phyloP scores from a whole-genome alignment of 192 early-diverging fungal species.

The Gryganskiella cystojenkinii region DNA sequence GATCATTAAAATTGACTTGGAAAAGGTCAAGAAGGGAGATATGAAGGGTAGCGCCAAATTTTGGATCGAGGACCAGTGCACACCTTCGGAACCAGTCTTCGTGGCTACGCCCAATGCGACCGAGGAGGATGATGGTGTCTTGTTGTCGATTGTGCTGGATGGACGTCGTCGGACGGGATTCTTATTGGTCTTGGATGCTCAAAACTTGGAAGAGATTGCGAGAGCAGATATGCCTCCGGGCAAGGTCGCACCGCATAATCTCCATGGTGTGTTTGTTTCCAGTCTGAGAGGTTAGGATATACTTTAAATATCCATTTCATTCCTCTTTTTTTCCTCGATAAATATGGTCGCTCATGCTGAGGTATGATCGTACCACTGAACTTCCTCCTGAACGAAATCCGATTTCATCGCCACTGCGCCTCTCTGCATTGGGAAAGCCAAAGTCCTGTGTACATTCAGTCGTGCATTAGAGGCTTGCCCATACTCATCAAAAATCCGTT shows the following conservation, averaged over 20 bases:
- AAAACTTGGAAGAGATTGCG: constrained; percentile 59
- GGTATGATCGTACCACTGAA: too few species aligned
- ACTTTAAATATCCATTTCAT: too few species aligned
- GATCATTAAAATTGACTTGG: constrained; percentile 47
- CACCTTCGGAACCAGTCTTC: constrained; percentile 67
- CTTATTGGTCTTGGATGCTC: constrained; percentile 61
- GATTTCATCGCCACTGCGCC: too few species aligned
- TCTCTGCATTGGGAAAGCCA: too few species aligned
- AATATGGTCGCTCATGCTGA: too few species aligned
- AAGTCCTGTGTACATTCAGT: too few species aligned
- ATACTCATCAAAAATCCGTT: too few species aligned
- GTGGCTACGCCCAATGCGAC: constrained; percentile 56
- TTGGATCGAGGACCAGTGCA: constrained; percentile 53
- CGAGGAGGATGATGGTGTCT: constrained; percentile 66
- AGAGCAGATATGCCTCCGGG: constrained; percentile 53
- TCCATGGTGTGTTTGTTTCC: constrained; percentile 57
- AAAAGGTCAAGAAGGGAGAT: constrained; percentile 32
- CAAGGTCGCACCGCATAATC: constrained; percentile 54
- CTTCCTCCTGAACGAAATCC: too few species aligned
- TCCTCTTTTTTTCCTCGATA: too few species aligned
- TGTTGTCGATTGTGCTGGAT: constrained; percentile 63
- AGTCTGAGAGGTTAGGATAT: not conserved
- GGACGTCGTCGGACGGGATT: constrained; percentile 40
- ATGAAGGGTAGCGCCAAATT: constrained; percentile 24
- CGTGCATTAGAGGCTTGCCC: too few species aligned